These are phyloP conservation scores for Erodium maritimum DNA, from an alignment of 345 rosid species.

Conservation along the genomic window DNA sequence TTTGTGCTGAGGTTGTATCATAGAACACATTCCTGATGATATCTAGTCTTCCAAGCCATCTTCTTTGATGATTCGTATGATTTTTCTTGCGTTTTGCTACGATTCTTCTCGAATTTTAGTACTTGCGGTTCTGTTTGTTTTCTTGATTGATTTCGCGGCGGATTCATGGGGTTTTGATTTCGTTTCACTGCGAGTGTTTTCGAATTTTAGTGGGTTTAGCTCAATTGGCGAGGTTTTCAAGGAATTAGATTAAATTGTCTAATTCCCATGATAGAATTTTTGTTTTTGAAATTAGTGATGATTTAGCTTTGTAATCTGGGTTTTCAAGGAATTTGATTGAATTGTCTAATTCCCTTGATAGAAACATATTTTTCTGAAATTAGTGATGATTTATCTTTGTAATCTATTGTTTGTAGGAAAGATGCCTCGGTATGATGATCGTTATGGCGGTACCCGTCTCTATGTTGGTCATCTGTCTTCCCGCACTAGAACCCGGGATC, in stretches of 20 bases:
- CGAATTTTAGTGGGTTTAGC: no score
- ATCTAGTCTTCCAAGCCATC: no score
- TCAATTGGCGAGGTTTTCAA: neutral
- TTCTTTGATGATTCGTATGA: no score
- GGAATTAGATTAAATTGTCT: neutral
- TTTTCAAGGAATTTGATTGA: neutral
- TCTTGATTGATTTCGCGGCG: no score
- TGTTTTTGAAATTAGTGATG: neutral
- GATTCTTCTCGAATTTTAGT: no score
- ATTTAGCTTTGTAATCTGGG: neutral
- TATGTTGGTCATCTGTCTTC: constrained; percentile 65
- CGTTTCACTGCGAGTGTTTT: no score
- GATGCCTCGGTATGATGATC: constrained; percentile 75
- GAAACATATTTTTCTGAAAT: no score
- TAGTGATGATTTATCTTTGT: neutral
- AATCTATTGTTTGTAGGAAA: constrained; percentile 7
- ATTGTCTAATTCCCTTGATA: neutral
- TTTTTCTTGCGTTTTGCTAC: no score
- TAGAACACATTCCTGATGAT: no score
- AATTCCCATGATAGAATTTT: neutral
- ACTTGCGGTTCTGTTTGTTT: no score
- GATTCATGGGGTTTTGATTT: neutral
- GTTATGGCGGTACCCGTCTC: constrained; percentile 52
- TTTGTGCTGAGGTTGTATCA: no score
- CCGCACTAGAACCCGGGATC: constrained; percentile 56